Percentiles rank a stretch among this genome's conserved stretches.
phyloP scores from a whole-genome alignment of 345 rosid species.

The Carallia brachiata region DNA sequence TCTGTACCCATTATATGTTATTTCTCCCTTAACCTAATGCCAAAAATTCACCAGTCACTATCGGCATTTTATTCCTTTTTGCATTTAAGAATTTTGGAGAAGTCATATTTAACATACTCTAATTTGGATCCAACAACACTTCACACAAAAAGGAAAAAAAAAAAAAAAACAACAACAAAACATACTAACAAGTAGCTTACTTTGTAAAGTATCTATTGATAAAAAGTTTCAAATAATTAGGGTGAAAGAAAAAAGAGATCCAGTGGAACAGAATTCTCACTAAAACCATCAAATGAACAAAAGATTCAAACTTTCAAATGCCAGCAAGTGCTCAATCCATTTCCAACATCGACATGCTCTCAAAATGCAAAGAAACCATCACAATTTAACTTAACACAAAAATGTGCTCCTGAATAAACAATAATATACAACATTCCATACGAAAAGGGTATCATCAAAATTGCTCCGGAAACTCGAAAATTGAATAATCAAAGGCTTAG shows the following conservation, averaged over 20 bases:
- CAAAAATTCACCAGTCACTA: neutral
- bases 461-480: neutral
- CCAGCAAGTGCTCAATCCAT: neutral
- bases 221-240: too few relatives aligned
- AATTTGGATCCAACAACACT: too few relatives aligned
- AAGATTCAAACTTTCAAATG: constrained; percentile 4
- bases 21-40: constrained; percentile 53
- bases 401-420: neutral
- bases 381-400: neutral
- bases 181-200: too few relatives aligned
- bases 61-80: neutral
- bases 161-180: too few relatives aligned
- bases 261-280: neutral
- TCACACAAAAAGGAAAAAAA: too few relatives aligned
- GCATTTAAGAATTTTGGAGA: too few relatives aligned
- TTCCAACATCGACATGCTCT: neutral
- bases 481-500: neutral
- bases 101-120: too few relatives aligned
- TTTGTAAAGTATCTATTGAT: too few relatives aligned
- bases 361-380: neutral
- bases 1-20: constrained; percentile 8
- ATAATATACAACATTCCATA: neutral
- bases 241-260: too few relatives aligned
- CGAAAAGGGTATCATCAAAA: neutral
- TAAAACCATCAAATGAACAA: neutral